Percentiles rank a stretch among this genome's conserved stretches.
Evolutionary conservation across 208 protist genomes (phyloP).

Genomic region (Leptomonas pyrrhocoris): DNA sequence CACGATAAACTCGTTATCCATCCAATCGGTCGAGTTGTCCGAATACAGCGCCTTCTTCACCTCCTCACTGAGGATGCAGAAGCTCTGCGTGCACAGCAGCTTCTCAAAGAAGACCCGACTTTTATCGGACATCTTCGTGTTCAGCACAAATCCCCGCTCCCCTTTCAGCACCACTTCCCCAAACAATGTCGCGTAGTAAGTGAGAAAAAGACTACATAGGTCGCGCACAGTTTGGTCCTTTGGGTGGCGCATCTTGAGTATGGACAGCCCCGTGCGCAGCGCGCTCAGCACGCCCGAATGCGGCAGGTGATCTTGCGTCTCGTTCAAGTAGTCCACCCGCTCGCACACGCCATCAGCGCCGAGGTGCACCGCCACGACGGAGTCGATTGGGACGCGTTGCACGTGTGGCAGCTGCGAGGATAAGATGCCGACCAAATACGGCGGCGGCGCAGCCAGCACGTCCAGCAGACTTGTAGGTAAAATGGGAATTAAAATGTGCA

Average conservation of each 20-base stretch:
- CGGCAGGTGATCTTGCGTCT: conserved; percentile 52
- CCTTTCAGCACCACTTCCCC: conserved; percentile 62
- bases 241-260: conserved; percentile 56
- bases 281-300: conserved; percentile 70
- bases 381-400: conserved; percentile 48
- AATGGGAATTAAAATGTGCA: conserved; percentile 86
- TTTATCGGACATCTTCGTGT: conserved; percentile 17
- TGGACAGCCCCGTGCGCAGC: conserved; percentile 62
- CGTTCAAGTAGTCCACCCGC: conserved; percentile 60
- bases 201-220: conserved; percentile 80
- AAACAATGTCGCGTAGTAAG: conserved; percentile 78
- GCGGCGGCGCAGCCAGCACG: conserved; percentile 75
- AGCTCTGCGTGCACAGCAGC: conserved; percentile 72
- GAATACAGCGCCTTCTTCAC: conserved; percentile 53
- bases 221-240: conserved; percentile 68
- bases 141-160: conserved; percentile 30
- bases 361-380: conserved; percentile 60
- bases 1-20: conserved; percentile 89
- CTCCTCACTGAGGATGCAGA: conserved; percentile 58
- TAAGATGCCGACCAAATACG: conserved; percentile 79
- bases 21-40: conserved; percentile 55
- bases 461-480: conserved; percentile 64
- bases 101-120: conserved; percentile 54
- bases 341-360: conserved; percentile 57
- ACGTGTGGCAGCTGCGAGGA: conserved; percentile 68